Evolutionary conservation across 2,329 filamentous ascomycete species (phyloP).

Genomic region (Sporothrix mexicana): DNA sequence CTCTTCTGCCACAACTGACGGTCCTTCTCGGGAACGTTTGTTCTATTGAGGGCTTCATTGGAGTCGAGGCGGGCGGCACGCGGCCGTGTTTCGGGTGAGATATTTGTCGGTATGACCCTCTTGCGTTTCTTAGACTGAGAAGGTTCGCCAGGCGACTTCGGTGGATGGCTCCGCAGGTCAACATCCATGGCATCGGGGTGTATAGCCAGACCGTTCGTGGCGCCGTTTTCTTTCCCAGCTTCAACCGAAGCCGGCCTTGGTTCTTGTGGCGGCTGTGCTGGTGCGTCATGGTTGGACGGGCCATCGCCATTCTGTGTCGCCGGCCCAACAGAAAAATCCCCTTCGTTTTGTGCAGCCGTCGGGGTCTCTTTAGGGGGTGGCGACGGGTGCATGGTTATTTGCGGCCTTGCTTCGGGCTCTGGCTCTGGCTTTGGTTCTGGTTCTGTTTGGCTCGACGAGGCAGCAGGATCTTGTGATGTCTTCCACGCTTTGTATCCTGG

Average conservation of each 20-base stretch:
- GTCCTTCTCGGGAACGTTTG: no score
- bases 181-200: not conserved
- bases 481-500: slow-evolving; percentile 51
- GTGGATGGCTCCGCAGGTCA: not conserved
- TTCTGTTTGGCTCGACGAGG: no score
- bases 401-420: no score
- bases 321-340: not conserved
- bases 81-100: slow-evolving; percentile 30
- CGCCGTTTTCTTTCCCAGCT: not conserved
- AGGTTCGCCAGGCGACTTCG: not conserved
- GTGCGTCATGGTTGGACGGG: not conserved
- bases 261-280: not conserved
- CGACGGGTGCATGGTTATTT: not conserved
- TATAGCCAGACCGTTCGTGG: not conserved
- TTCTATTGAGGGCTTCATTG: no score
- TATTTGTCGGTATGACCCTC: slow-evolving; percentile 40
- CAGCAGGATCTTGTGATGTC: slow-evolving; percentile 36
- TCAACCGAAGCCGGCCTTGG: not conserved
- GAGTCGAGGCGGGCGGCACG: not conserved
- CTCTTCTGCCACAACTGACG: slow-evolving; percentile 32
- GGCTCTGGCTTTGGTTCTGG: no score
- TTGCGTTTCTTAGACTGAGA: slow-evolving; percentile 42
- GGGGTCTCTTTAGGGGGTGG: not conserved
- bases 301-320: not conserved
- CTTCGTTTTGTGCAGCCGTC: not conserved